phyloP scores from a whole-genome alignment of 768 basidiomycete species.

The Phallus indusiatus region DNA sequence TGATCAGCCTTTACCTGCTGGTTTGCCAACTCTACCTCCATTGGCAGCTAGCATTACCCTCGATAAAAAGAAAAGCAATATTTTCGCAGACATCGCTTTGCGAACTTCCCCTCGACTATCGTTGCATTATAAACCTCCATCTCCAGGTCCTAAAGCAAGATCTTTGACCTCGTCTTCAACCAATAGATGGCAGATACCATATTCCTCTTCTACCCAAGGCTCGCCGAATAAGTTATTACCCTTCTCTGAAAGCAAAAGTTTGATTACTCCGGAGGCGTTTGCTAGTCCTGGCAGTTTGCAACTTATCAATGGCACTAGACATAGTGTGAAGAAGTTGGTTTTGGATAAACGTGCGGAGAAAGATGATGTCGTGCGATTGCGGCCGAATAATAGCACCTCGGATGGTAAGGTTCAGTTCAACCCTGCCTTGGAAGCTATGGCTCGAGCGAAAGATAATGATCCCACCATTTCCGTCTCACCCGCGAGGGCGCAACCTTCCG shows the following conservation, averaged over 20 bases:
- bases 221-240: constrained; percentile 36
- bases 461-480: constrained; percentile 15
- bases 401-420: constrained; percentile 55
- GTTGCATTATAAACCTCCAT: constrained; percentile 53
- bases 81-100: constrained; percentile 69
- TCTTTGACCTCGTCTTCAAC: constrained; percentile 32
- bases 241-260: constrained; percentile 30
- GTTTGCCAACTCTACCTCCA: constrained; percentile 68
- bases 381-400: constrained; percentile 10
- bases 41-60: constrained; percentile 52
- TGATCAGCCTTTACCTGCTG: constrained; percentile 69
- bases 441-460: constrained; percentile 53
- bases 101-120: constrained; percentile 57
- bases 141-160: constrained; percentile 49
- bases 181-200: constrained; percentile 21
- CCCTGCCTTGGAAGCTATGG: constrained; percentile 64
- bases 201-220: constrained; percentile 31
- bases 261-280: constrained; percentile 48
- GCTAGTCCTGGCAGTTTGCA: constrained; percentile 48
- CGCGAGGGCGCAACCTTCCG: constrained; percentile 1
- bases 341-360: constrained; percentile 75
- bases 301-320: constrained; percentile 52
- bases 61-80: constrained; percentile 68
- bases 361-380: constrained; percentile 44
- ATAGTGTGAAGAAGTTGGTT: constrained; percentile 90